Conservation (phyloP, 495 filamentous ascomycete genomes). For the Geoglossum glabrum region DNA sequence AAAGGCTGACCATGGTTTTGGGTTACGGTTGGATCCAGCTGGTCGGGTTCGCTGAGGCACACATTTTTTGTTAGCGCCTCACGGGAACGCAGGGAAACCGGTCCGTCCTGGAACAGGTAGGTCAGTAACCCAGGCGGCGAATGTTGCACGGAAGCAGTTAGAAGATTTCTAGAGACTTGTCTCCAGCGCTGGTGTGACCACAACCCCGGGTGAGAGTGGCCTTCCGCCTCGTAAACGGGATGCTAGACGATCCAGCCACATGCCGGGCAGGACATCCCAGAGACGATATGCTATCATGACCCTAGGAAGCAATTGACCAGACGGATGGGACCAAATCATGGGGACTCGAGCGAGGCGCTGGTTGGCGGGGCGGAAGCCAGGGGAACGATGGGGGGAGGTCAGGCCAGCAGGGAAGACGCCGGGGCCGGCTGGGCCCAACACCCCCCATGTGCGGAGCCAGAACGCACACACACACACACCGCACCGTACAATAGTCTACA, state of each 20-base stretch:
- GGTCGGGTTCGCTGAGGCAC: neutral
- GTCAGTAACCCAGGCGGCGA: neutral
- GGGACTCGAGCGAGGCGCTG: neutral
- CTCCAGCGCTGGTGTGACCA: neutral
- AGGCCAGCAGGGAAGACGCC: neutral
- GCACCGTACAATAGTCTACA: no score
- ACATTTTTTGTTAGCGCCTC: neutral
- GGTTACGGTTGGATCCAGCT: neutral
- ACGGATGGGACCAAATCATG: neutral
- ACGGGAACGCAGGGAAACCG: neutral
- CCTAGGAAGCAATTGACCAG: neutral
- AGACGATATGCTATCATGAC: no score
- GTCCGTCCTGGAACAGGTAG: neutral
- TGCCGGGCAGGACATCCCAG: neutral
- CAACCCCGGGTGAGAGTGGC: neutral
- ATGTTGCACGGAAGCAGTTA: neutral
- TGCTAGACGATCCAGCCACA: neutral
- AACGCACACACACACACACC: no score
- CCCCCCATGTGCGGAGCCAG: no score
- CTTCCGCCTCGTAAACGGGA: neutral
- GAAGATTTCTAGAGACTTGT: neutral
- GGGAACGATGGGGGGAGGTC: neutral
- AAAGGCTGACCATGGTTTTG: slow-evolving; percentile 1
- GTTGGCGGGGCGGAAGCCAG: neutral
- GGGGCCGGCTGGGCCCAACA: neutral